Evolutionary conservation across 1,284 basidiomycete species (phyloP).

Genomic region (Cutaneotrichosporon arboriforme): DNA sequence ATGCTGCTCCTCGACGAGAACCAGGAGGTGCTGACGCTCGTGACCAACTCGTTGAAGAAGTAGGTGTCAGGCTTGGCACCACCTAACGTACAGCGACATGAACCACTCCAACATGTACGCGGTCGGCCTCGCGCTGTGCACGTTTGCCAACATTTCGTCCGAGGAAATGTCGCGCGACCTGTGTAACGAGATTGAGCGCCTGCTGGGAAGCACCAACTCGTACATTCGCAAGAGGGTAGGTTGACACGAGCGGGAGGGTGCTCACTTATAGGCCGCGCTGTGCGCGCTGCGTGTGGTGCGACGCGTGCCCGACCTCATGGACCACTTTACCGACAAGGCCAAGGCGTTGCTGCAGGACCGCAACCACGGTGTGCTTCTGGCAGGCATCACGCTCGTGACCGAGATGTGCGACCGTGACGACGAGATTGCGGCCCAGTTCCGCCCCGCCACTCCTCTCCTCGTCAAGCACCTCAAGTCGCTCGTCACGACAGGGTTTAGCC

Average conservation of each 20-base stretch:
- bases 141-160: conserved; percentile 97
- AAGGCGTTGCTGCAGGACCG: conserved; percentile 89
- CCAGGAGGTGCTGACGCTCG: conserved; percentile 93
- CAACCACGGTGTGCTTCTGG: conserved; percentile 92
- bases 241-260: not conserved
- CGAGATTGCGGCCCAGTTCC: conserved; percentile 72
- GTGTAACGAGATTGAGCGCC: conserved; percentile 94
- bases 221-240: conserved; percentile 97
- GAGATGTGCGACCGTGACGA: conserved; percentile 87
- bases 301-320: conserved; percentile 92
- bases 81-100: conserved; percentile 70
- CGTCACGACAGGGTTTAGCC: conserved; percentile 94
- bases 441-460: conserved; percentile 88
- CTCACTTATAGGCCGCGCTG: conserved; percentile 67
- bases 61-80: conserved; percentile 49
- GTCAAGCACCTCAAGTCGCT: conserved; percentile 94
- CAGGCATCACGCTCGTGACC: conserved; percentile 87
- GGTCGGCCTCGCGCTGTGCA: conserved; percentile 93
- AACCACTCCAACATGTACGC: conserved; percentile 99
- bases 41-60: conserved; percentile 99
- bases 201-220: conserved; percentile 93
- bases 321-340: conserved; percentile 84
- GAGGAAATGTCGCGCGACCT: conserved; percentile 98
- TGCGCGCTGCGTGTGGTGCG: conserved; percentile 95
- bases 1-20: conserved; percentile 98